Conservation (phyloP, 176 grass and related monocot species). For the Saccharum officinarum region DNA sequence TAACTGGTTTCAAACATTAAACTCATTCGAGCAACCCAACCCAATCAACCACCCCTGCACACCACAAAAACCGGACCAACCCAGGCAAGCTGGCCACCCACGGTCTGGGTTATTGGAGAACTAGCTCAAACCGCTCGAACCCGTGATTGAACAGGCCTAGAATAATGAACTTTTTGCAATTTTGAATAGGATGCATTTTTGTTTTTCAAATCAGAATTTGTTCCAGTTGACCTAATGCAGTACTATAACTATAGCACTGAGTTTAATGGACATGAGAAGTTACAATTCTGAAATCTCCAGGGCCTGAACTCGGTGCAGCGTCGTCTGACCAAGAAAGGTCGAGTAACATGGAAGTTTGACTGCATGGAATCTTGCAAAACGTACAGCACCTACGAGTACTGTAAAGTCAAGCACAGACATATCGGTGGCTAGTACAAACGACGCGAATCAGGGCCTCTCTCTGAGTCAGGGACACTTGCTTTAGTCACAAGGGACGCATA, state of each 20-base stretch:
- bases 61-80: too few relatives aligned
- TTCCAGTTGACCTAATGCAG: neutral
- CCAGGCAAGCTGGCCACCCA: too few relatives aligned
- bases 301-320: constrained; percentile 12
- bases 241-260: neutral
- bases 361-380: constrained; percentile 44
- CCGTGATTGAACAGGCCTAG: too few relatives aligned
- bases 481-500: constrained; percentile 31
- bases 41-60: too few relatives aligned
- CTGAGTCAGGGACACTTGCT: constrained; percentile 41
- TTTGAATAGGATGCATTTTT: neutral
- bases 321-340: constrained; percentile 39
- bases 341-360: constrained; percentile 44
- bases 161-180: neutral
- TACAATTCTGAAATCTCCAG: neutral
- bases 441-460: constrained; percentile 25
- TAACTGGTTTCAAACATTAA: too few relatives aligned
- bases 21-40: too few relatives aligned
- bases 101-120: too few relatives aligned
- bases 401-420: neutral
- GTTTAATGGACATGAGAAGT: constrained; percentile 25
- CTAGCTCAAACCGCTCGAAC: too few relatives aligned
- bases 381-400: constrained; percentile 36
- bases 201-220: neutral
- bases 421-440: neutral